Base-by-base conservation (phyloP, 345 rosid species). In the Laguncularia racemosa region DNA sequence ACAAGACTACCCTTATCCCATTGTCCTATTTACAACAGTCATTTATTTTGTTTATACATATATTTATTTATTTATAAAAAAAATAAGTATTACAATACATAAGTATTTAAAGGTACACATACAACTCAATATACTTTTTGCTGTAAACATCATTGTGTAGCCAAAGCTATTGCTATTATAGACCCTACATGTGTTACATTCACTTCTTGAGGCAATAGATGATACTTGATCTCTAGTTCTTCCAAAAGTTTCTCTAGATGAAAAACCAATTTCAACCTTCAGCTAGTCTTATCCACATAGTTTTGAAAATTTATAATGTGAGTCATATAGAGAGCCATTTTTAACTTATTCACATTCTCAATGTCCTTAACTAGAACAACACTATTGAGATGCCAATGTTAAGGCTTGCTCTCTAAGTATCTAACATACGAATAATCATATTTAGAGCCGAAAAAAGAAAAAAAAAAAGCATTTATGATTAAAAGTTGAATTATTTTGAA, bases 221-320 rank as follows among this genome's bases (percentile, higher is more conserved):
- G 57, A 67, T 83, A 88, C 44, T 71, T 71, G 9, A 83, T 76
- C 33, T 70, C 73, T 17, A 88, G 76, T 21, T 72, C 86, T 70
- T 85, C 90, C 12, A 88, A 80, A 23, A 73, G 63, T 50, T 46
- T 85, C 74, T 81, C 85, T 55, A 85, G 61, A 57, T 80, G 81
- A 57, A 85, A 53, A 59, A 75, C 64, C 3, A 78, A 76, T 44
- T 88, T 85, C 0, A 90, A 83, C 69, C 86, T 81, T 58, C 90
- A 52, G 45, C 67, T 71, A 56, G 40, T 78, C 70, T 71, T 79
- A 40, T 81, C 88, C 20, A 73, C 79, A 5, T 68, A 69, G 46
- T 79, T 80, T 56, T 85, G 93, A 68, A 81, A 85, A 65, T 85
- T 88, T 44, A 81, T 72, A 44, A 90, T 88, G 80, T 85, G 93